A percentile compares a stretch with the other conserved stretches of the same genome.
phyloP scores from a whole-genome alignment of 139 green algal genomes.

The Klebsormidium nitens region DNA sequence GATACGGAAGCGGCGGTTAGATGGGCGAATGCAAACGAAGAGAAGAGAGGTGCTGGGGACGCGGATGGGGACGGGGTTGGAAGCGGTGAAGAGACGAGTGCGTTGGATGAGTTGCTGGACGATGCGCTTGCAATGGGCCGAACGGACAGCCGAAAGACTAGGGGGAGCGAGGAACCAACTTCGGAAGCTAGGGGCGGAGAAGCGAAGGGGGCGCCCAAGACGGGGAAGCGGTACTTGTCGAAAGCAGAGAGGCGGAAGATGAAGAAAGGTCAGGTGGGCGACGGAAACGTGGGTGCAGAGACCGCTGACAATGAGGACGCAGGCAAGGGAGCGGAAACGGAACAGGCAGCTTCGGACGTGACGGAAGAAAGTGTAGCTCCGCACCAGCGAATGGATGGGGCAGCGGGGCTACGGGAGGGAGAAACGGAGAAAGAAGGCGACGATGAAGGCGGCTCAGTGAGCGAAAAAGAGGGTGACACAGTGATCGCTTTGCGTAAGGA shows the following conservation, averaged over 20 bases:
- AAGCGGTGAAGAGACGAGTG: too few species aligned
- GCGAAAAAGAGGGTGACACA: not conserved
- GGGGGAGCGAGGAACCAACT: not conserved
- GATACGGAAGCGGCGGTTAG: too few species aligned
- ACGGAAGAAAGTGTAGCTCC: not conserved
- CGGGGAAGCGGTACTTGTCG: slow-evolving; percentile 28
- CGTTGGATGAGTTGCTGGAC: slow-evolving; percentile 69
- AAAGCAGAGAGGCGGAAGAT: slow-evolving; percentile 7
- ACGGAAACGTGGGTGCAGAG: too few species aligned
- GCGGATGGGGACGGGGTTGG: too few species aligned
- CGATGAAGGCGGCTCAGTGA: slow-evolving; percentile 2
- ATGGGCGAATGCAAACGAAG: too few species aligned
- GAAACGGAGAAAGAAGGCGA: slow-evolving; percentile 23
- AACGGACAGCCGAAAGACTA: slow-evolving; percentile 43
- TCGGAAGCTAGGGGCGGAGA: not conserved
- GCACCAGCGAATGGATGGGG: not conserved
- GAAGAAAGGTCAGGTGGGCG: slow-evolving; percentile 20
- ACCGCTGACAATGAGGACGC: not conserved
- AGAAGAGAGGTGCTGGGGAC: too few species aligned
- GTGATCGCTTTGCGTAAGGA: slow-evolving; percentile 3
- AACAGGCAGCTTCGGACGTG: not conserved
- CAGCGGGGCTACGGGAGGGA: not conserved
- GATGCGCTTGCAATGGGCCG: slow-evolving; percentile 6
- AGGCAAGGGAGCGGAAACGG: not conserved
- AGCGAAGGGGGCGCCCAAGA: slow-evolving; percentile 8